Evolutionary conservation across 805 yeast genomes (phyloP), one percentile per base, ranked within the genome.

Genomic region (Priceomyces fermenticarens): DNA sequence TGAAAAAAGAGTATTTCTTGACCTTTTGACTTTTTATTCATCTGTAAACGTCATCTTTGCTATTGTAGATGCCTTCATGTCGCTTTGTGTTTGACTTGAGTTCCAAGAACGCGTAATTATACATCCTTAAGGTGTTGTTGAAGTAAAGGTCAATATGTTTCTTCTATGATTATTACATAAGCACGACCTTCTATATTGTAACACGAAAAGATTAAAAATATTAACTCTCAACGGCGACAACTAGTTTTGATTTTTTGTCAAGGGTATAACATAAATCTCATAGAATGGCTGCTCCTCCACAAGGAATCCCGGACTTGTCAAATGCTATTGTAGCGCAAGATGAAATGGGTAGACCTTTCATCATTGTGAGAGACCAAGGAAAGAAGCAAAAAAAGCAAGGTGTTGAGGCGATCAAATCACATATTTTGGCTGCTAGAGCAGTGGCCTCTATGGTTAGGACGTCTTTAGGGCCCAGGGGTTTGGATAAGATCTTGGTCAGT

Each of bases 271-370:
- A 30, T 31, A 16, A 7, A 17, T 17, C 17, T 31, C 8, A 31
- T 32, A 32, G 26, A 32, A 41, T 39, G 41, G 35, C 44, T 36
- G 43, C 43, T 26, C 37, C 42, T 35, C 38, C 54, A 40, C 62
- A 57, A 45, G 67, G 58, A 32, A 77, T 81, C 85, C 96, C 97
- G 31, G 99, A 93, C 64, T 73, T 93, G 77, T 90, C 98, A 52
- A 93, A 95, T 58, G 99, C 99, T 66, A 89, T 93, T 55, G 88
- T 93, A 72, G 98, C 99, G 3, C 99, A 91, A 67, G 99, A 93
- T 63, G 99, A 93, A 66, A 88, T 86, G 90, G 99, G 99, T 14
- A 83, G 99, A 66, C 99, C 99, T 14, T 88, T 93, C 62, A 91
- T 93, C 59, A 93, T 93, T 61, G 99, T 93, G 40, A 81, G 93